Evolutionary conservation across 2,329 filamentous ascomycete species (phyloP).

Genomic region (Bipolaris cookei): DNA sequence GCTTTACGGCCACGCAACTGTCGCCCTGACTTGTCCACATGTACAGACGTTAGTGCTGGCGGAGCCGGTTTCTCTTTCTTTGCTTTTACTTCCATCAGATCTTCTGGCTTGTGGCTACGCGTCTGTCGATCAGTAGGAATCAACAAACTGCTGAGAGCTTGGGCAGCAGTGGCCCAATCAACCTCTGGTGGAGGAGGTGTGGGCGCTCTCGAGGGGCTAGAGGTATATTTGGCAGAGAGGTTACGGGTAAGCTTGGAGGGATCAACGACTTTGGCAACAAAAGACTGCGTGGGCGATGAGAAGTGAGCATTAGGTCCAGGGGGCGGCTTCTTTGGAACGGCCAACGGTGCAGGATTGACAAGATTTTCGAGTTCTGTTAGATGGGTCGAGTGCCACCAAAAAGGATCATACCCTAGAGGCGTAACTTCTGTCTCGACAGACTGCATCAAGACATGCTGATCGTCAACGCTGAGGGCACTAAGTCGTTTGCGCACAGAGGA

Average conservation of each 20-base stretch:
- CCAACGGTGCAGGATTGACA: constrained; percentile 38
- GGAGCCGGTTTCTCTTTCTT: constrained; percentile 60
- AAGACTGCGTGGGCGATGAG: constrained; percentile 86
- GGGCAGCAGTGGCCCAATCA: constrained; percentile 81
- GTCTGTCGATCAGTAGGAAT: constrained; percentile 79
- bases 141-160: constrained; percentile 81
- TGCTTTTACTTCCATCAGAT: constrained; percentile 68
- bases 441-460: constrained; percentile 26
- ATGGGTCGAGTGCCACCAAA: constrained; percentile 53
- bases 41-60: constrained; percentile 40
- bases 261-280: constrained; percentile 77
- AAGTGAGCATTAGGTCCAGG: constrained; percentile 71
- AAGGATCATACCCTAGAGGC: constrained; percentile 46
- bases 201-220: constrained; percentile 53
- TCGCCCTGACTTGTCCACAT: constrained; percentile 59
- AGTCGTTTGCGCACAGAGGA: constrained; percentile 65
- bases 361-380: constrained; percentile 45
- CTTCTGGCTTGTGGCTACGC: constrained; percentile 76
- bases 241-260: constrained; percentile 70
- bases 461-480: constrained; percentile 49
- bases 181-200: constrained; percentile 80
- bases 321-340: constrained; percentile 66
- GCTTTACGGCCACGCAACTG: constrained; percentile 74
- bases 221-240: constrained; percentile 58
- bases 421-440: constrained; percentile 28